These are phyloP conservation scores for Stereocaulon alpinum DNA, from an alignment of 495 filamentous ascomycete genomes.

Conservation along the genomic window DNA sequence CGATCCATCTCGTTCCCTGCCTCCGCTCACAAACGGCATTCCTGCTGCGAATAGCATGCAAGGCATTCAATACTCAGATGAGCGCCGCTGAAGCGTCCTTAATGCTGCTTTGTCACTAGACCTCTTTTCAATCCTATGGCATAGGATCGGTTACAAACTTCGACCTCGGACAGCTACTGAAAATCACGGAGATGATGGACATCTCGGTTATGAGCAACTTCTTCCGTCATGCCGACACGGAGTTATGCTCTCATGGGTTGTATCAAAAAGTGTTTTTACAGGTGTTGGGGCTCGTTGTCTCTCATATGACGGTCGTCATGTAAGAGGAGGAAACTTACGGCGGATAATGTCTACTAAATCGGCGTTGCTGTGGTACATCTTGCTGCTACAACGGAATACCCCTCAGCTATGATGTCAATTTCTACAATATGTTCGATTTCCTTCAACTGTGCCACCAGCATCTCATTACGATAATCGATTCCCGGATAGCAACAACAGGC, in stretches of 20 bases:
- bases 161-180: too few species aligned
- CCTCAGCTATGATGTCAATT: neutral
- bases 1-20: conserved; percentile 42
- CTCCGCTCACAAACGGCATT: conserved; percentile 41
- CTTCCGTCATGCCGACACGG: neutral
- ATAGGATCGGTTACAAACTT: neutral
- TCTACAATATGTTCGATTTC: neutral
- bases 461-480: neutral
- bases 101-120: neutral
- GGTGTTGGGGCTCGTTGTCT: neutral
- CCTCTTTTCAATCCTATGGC: too few species aligned
- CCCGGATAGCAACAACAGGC: neutral
- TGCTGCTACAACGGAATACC: conserved; percentile 1
- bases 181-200: too few species aligned
- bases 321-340: conserved; percentile 1
- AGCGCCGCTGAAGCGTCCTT: conserved; percentile 31
- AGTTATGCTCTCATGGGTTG: conserved; percentile 7
- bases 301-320: conserved; percentile 1
- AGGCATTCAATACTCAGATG: conserved; percentile 46
- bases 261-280: conserved; percentile 16
- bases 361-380: conserved; percentile 11
- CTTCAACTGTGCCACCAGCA: neutral
- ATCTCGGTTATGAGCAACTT: too few species aligned
- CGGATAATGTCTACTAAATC: conserved; percentile 10
- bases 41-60: conserved; percentile 40